Conservation (phyloP, 495 filamentous ascomycete genomes). For the Aspergillus ellipticus region DNA sequence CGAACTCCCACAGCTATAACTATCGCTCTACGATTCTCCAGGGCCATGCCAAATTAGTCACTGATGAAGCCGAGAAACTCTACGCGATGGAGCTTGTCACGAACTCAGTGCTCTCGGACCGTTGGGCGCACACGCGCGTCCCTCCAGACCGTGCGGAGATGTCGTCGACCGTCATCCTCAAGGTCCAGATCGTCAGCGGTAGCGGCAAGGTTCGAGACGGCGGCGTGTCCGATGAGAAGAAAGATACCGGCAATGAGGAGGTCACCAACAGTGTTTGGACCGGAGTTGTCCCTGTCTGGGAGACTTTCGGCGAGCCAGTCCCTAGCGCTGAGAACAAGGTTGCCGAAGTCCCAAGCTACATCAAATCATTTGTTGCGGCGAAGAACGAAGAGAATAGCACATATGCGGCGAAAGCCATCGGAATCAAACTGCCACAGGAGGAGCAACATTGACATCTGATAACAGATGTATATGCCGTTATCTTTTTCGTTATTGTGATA, state of each 20-base stretch:
- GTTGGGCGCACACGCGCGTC: slow-evolving; percentile 66
- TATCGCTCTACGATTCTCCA: slow-evolving; percentile 82
- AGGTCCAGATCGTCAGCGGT: slow-evolving; percentile 63
- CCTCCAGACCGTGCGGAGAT: slow-evolving; percentile 76
- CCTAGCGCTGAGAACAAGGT: slow-evolving; percentile 58
- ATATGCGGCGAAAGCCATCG: slow-evolving; percentile 49
- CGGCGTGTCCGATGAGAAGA: slow-evolving; percentile 64
- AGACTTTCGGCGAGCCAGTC: slow-evolving; percentile 64
- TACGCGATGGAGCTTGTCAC: slow-evolving; percentile 85
- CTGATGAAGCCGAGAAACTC: slow-evolving; percentile 65
- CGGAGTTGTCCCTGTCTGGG: slow-evolving; percentile 76
- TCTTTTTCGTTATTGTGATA: not conserved
- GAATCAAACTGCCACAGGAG: slow-evolving; percentile 29
- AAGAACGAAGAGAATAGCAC: slow-evolving; percentile 50
- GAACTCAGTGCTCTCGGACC: slow-evolving; percentile 61
- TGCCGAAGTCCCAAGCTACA: slow-evolving; percentile 57
- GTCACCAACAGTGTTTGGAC: slow-evolving; percentile 66
- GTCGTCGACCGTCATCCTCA: slow-evolving; percentile 70
- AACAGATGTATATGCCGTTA: not conserved
- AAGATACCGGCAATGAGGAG: slow-evolving; percentile 60
- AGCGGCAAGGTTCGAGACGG: slow-evolving; percentile 77
- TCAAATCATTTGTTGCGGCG: slow-evolving; percentile 53
- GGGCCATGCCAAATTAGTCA: slow-evolving; percentile 68
- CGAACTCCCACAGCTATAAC: slow-evolving; percentile 80
- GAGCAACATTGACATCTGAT: slow-evolving; percentile 29